Evolutionary conservation across 257 asterid species (phyloP).

Genomic region (Paraleonurus japonicus): DNA sequence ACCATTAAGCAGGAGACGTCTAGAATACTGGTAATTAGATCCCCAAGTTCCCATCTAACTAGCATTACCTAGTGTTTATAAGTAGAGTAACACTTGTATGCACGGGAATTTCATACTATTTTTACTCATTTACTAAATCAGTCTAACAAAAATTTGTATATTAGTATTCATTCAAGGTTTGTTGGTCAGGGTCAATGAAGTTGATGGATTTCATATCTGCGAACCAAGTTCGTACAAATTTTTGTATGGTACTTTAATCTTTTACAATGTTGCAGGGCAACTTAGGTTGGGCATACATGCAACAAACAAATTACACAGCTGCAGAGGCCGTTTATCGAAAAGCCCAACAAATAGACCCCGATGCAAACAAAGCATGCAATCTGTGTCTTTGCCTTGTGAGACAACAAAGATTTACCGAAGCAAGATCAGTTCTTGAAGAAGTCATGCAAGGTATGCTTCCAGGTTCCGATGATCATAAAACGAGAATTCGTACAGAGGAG

Average conservation of each 20-base stretch:
- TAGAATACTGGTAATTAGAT: conserved; percentile 59
- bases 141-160: too few relatives aligned
- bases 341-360: conserved; percentile 77
- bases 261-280: conserved; percentile 58
- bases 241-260: not conserved
- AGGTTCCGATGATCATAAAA: conserved; percentile 63
- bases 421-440: conserved; percentile 59
- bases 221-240: too few relatives aligned
- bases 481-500: conserved; percentile 50
- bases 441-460: conserved; percentile 44
- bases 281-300: conserved; percentile 96
- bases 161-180: too few relatives aligned
- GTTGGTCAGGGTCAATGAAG: too few relatives aligned
- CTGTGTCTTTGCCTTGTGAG: conserved; percentile 61
- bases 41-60: not conserved
- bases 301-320: conserved; percentile 55
- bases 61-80: not conserved
- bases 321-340: conserved; percentile 72
- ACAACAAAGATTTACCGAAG: conserved; percentile 60
- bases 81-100: not conserved
- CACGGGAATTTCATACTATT: too few relatives aligned
- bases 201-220: too few relatives aligned
- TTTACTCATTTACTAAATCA: too few relatives aligned
- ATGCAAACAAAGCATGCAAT: conserved; percentile 85
- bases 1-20: conserved; percentile 84